phyloP scores from a whole-genome alignment of 2,329 filamentous ascomycete species.

The Polychaeton citri region DNA sequence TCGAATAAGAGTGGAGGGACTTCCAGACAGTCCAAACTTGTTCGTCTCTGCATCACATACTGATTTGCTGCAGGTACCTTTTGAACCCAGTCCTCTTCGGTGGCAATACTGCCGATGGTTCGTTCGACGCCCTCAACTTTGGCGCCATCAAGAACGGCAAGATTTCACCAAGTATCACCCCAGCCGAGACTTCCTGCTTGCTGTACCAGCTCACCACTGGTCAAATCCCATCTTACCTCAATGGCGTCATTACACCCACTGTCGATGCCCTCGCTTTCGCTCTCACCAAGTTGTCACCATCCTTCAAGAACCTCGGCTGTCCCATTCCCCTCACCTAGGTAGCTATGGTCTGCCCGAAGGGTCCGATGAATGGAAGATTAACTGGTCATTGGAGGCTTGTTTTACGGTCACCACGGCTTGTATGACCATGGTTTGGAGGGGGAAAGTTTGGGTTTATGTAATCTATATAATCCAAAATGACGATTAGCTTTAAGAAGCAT shows the following conservation, averaged over 20 bases:
- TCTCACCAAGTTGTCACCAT: constrained; percentile 17
- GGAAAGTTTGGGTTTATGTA: too few species aligned
- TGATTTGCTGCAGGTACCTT: constrained; percentile 16
- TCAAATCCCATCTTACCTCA: constrained; percentile 24
- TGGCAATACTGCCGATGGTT: constrained; percentile 26
- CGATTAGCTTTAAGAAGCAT: too few species aligned
- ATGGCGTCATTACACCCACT: constrained; percentile 24
- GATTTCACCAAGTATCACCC: constrained; percentile 15
- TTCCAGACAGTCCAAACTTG: too few species aligned
- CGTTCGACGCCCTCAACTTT: constrained; percentile 26
- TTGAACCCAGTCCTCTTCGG: constrained; percentile 32
- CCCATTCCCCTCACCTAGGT: constrained; percentile 17
- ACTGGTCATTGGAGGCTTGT: too few species aligned
- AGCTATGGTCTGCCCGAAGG: too few species aligned
- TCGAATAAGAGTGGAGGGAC: too few species aligned
- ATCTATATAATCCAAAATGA: too few species aligned
- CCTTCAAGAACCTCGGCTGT: constrained; percentile 24
- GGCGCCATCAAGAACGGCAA: constrained; percentile 27
- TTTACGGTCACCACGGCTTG: too few species aligned
- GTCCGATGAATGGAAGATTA: too few species aligned
- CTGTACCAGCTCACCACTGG: constrained; percentile 31
- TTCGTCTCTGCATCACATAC: too few species aligned
- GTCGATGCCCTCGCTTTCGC: constrained; percentile 22
- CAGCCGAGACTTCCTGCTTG: constrained; percentile 23
- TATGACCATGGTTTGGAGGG: too few species aligned